Base-by-base conservation (phyloP, 2,329 filamentous ascomycete genomes). In the Pseudogymnoascus sp. region DNA sequence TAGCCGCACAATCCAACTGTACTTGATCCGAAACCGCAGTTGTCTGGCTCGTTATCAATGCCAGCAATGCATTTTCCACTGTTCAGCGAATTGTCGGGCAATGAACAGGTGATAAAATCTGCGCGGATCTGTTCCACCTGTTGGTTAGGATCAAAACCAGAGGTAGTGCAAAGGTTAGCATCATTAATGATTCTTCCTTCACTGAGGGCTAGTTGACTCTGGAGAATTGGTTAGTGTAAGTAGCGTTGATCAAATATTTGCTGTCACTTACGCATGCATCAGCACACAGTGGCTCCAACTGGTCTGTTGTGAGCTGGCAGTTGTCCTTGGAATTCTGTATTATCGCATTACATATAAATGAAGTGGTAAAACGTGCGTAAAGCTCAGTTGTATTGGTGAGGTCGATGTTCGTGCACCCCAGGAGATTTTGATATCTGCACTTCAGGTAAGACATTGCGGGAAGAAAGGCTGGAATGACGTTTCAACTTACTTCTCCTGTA, bases 341-440 rank as follows among this genome's bases (percentile, higher is more conserved):
- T 72, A 99, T 89, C 68, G 90, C 84, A 80, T 96, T 97, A 82
- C 95, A 99, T 67, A 99, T 83, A 67, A 96, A 88, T 65, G 90
- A 95, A 56, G 87, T 95, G 4, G 93, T 96, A 77, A 93, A 99
- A 70, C 95, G 88, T 59, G 95, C 93, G 77, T 99, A 99, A 71
- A 93, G 84, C 71, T 89, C 83, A 68, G 85, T 88, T 3, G 91
- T 88, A 73, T 96, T 90, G 63, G 85, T 85, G 63, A 93, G 82
- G 71, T 95, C 85, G 70, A 97, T 80, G 66, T 84, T 83, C 59
- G 83, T 81, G 74, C 95, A 99, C 63, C 93, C 93, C 67, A 99
- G 83, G 59, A 91, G 80, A 62, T 83, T 80, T 74, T 90, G 82
- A 76, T 93, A 99, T 79, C 93, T 97, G 71, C 62, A 66, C 66